Percentiles rank a stretch among this genome's conserved stretches.
These are phyloP conservation scores for Microthlaspi erraticum DNA, from an alignment of 345 rosid genomes.

Conservation along the genomic window DNA sequence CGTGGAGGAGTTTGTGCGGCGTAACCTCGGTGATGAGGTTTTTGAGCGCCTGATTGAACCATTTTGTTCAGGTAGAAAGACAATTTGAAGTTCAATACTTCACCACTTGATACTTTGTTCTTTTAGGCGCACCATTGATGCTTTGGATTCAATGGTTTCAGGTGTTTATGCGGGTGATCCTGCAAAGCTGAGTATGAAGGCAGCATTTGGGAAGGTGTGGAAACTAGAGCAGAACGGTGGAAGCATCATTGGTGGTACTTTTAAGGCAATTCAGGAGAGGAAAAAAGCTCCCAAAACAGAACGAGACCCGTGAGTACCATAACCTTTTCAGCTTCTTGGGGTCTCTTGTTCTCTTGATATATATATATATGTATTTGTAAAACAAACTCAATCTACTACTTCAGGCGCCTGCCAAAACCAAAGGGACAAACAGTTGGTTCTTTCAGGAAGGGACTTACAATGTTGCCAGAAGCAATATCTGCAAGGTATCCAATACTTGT, in stretches of 20 bases:
- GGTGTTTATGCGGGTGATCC: slow-evolving; percentile 99
- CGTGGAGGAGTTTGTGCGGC: slow-evolving; percentile 92
- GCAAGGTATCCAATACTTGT: slow-evolving; percentile 51
- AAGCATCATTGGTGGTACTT: slow-evolving; percentile 82
- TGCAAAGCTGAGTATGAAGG: slow-evolving; percentile 88
- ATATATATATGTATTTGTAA: not conserved
- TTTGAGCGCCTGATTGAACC: slow-evolving; percentile 95
- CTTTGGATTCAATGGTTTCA: slow-evolving; percentile 35
- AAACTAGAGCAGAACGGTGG: slow-evolving; percentile 88
- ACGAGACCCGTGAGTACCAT: slow-evolving; percentile 73
- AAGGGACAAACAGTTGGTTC: slow-evolving; percentile 98
- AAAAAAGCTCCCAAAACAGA: slow-evolving; percentile 65
- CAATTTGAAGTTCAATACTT: not conserved
- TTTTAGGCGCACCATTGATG: not conserved
- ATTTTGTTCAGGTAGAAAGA: slow-evolving; percentile 82
- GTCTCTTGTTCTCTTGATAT: slow-evolving; percentile 9
- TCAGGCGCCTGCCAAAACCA: slow-evolving; percentile 84
- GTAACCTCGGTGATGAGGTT: slow-evolving; percentile 92
- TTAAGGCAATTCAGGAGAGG: slow-evolving; percentile 80
- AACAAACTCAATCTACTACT: slow-evolving; percentile 32
- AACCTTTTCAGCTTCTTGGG: slow-evolving; percentile 33
- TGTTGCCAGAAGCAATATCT: slow-evolving; percentile 90
- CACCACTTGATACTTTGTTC: not conserved
- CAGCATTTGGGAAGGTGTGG: slow-evolving; percentile 98
- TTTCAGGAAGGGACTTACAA: slow-evolving; percentile 81